A percentile compares a stretch with the other conserved stretches of the same genome.
These are phyloP conservation scores for Mycogone perniciosa DNA, from an alignment of 2,329 filamentous ascomycete species.

Conservation along the genomic window DNA sequence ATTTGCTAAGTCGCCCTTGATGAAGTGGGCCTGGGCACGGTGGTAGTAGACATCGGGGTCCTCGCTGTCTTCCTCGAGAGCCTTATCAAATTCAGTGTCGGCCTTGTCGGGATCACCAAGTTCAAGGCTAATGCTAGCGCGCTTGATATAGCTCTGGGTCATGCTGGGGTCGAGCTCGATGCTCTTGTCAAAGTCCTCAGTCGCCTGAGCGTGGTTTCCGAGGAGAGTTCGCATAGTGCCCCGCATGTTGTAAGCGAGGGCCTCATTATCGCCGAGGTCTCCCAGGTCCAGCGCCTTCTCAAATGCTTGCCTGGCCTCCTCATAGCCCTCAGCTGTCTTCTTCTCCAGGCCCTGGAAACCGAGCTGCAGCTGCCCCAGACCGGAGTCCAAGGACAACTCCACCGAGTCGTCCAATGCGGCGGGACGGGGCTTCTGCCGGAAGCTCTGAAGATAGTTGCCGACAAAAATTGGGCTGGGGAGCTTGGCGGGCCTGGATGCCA, in stretches of 20 bases:
- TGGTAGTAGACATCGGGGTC: slow-evolving; percentile 99
- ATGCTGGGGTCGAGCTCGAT: slow-evolving; percentile 81
- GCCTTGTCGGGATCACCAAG: slow-evolving; percentile 83
- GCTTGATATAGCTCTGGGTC: slow-evolving; percentile 98
- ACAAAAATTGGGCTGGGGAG: slow-evolving; percentile 95
- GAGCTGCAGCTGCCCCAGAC: slow-evolving; percentile 78
- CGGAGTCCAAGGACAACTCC: slow-evolving; percentile 71
- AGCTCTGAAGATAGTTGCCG: slow-evolving; percentile 97
- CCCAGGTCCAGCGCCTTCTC: slow-evolving; percentile 80
- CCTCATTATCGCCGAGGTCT: slow-evolving; percentile 75
- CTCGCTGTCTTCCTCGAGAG: slow-evolving; percentile 73
- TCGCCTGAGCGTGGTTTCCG: slow-evolving; percentile 77
- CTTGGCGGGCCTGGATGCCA: slow-evolving; percentile 77
- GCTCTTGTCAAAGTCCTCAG: slow-evolving; percentile 84
- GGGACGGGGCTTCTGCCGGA: slow-evolving; percentile 76
- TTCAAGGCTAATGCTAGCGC: slow-evolving; percentile 95
- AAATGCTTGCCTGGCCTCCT: slow-evolving; percentile 79
- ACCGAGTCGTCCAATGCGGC: slow-evolving; percentile 73
- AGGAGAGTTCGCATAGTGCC: slow-evolving; percentile 92
- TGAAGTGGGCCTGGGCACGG: slow-evolving; percentile 96
- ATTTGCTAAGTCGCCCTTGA: slow-evolving; percentile 85
- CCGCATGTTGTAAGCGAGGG: slow-evolving; percentile 91
- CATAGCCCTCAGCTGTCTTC: slow-evolving; percentile 86
- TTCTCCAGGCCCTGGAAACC: slow-evolving; percentile 75
- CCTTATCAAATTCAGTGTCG: slow-evolving; percentile 78